phyloP scores from a whole-genome alignment of 139 green algal genomes.

The Marvania coccoides region DNA sequence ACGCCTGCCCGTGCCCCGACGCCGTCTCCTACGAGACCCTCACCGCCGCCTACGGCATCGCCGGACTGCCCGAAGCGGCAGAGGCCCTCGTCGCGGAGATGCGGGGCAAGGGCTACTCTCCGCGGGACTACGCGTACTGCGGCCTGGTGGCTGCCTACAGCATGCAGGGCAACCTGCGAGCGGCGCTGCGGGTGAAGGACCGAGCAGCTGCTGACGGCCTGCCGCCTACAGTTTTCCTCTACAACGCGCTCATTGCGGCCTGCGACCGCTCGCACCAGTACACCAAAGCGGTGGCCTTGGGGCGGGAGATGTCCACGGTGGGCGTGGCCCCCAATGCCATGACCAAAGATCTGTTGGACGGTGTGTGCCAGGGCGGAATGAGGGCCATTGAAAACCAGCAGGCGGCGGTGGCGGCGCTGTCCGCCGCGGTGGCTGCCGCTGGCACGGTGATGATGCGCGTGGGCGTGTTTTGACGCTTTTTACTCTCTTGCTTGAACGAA shows the following conservation, averaged over 20 bases:
- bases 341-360: constrained; percentile 47
- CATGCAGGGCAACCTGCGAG: constrained; percentile 48
- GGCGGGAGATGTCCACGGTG: constrained; percentile 19
- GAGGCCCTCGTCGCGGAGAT: constrained; percentile 44
- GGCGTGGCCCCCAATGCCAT: constrained; percentile 17
- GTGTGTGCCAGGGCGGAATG: constrained; percentile 56
- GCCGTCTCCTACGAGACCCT: constrained; percentile 67
- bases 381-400: constrained; percentile 64
- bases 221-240: constrained; percentile 59
- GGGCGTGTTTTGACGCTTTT: constrained; percentile 72
- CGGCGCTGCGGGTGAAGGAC: constrained; percentile 38
- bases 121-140: constrained; percentile 72
- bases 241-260: constrained; percentile 79
- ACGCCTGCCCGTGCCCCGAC: constrained; percentile 40
- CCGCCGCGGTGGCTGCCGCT: constrained; percentile 69
- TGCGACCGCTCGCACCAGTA: constrained; percentile 60
- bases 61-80: constrained; percentile 37
- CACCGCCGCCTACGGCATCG: constrained; percentile 67
- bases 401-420: constrained; percentile 57
- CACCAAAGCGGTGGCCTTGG: constrained; percentile 45
- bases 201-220: constrained; percentile 31
- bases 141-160: constrained; percentile 66
- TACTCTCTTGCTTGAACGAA: too few relatives aligned
- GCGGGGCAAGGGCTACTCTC: constrained; percentile 10
- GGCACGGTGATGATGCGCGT: constrained; percentile 66